Evolutionary conservation across 768 basidiomycete species (phyloP).

Genomic region (Tylopilus balloui): DNA sequence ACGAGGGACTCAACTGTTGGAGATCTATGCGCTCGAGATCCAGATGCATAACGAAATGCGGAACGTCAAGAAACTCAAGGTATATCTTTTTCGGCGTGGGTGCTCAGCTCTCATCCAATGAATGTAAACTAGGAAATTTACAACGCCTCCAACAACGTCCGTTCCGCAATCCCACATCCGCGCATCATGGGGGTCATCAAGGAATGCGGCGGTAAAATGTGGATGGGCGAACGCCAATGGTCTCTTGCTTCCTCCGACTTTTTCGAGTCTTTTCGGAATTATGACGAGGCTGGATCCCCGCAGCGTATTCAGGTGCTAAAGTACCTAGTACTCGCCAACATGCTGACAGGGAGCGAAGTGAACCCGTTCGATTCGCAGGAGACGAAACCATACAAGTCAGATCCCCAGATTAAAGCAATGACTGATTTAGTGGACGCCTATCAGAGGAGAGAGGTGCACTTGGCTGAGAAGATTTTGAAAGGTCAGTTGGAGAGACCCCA

Average conservation of each 20-base stretch:
- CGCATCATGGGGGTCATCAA: conserved; percentile 99
- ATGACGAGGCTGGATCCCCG: conserved; percentile 95
- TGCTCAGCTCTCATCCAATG: background rate
- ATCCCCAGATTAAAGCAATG: conserved; percentile 97
- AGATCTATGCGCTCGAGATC: conserved; percentile 97
- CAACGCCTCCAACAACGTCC: conserved; percentile 87
- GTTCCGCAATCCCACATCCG: conserved; percentile 96
- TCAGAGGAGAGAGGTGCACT: conserved; percentile 91
- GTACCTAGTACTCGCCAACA: conserved; percentile 95
- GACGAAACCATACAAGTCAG: conserved; percentile 96
- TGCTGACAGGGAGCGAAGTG: conserved; percentile 97
- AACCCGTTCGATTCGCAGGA: conserved; percentile 99
- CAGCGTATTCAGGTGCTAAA: conserved; percentile 98
- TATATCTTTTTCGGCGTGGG: conserved; percentile 23
- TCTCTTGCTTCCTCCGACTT: conserved; percentile 95
- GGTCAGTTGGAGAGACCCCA: conserved; percentile 44
- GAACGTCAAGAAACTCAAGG: conserved; percentile 96
- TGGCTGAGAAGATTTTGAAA: conserved; percentile 93
- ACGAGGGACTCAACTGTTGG: conserved; percentile 88
- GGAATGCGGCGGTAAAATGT: conserved; percentile 99
- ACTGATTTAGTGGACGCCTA: conserved; percentile 96
- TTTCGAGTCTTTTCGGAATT: conserved; percentile 98
- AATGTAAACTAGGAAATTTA: conserved; percentile 81
- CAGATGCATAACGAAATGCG: conserved; percentile 98
- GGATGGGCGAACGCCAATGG: conserved; percentile 99